Base-by-base conservation (phyloP, 805 yeast genomes). In the Starmera caribaea region DNA sequence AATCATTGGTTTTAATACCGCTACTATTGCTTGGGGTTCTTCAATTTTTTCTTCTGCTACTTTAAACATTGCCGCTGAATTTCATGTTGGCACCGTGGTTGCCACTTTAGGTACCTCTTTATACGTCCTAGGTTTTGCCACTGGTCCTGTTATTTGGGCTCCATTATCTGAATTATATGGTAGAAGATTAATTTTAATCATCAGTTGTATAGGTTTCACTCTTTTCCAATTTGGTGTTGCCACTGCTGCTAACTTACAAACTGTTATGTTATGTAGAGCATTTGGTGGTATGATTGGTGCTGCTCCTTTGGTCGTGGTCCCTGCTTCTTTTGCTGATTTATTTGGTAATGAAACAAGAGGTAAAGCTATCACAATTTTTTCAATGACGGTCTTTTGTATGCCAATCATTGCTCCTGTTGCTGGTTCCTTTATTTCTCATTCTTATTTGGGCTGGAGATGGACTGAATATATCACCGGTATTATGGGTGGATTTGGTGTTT, bases 71-170 rank as follows among this genome's bases (percentile, higher is more conserved):
- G 58, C 71, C 46, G 62, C 47, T 37, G 60, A 69, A 32, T 89
- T 59, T 59, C 73, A 73, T 42, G 76, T 89, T 36, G 80, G 83
- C 33, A 45, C 53, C 7, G 82, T 77, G 10, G 89, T 79, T n/a
- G 81, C 82, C 12, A 72, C 84, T 16, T 68, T 90, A 36, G 83
- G 86, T 41, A 71, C 87, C 9, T 78, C 96, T 0, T 66, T 88
- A 21, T 89, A 76, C 51, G 96, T 89, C n/a, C 59, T 87, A 33
- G 97, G 97, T 10, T 90, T 88, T 61, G 97, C 96, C 1, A 72
- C 86, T 1, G 96, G 97, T 15, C 97, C 97, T 4, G 67, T 89
- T 38, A 53, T 86, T 30, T 89, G 92, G 87, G 96, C 92, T 21
- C 96, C 95, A 5, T 57, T 83, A 30, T 80, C 90, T n/a, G 95